Conservation (phyloP, 1,284 basidiomycete genomes). For the Bothia castanella region DNA sequence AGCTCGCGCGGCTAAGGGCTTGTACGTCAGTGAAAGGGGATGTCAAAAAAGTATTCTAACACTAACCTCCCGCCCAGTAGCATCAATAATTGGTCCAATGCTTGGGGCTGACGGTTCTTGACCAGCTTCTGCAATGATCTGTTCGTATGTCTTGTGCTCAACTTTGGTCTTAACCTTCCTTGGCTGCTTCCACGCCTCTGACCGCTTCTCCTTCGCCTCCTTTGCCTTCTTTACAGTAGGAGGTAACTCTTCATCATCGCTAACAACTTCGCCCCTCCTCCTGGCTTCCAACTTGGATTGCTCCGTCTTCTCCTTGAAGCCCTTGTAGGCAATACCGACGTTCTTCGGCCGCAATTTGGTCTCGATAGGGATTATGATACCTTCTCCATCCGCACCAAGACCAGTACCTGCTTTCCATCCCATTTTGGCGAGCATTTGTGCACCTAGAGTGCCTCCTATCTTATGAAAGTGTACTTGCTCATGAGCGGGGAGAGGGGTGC, state of each 20-base stretch:
- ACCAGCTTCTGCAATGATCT: constrained; percentile 84
- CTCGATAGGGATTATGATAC: constrained; percentile 87
- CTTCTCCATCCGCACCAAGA: constrained; percentile 74
- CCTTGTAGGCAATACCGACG: constrained; percentile 83
- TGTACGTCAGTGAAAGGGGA: constrained; percentile 11
- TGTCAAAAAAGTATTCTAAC: neutral
- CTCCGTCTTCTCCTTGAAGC: constrained; percentile 84
- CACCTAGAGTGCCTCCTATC: constrained; percentile 73
- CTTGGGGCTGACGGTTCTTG: constrained; percentile 52
- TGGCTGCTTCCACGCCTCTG: constrained; percentile 77
- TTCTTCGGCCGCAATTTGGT: constrained; percentile 77
- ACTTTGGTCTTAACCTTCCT: constrained; percentile 81
- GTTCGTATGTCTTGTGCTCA: constrained; percentile 93
- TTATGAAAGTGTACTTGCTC: constrained; percentile 81
- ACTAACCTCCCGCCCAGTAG: constrained; percentile 85
- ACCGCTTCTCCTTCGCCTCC: constrained; percentile 54
- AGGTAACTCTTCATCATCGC: constrained; percentile 65
- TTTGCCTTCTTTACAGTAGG: constrained; percentile 48
- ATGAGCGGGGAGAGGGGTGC: constrained; percentile 52
- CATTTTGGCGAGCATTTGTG: constrained; percentile 89
- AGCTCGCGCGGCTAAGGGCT: constrained; percentile 71
- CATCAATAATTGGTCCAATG: constrained; percentile 87
- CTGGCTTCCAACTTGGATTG: constrained; percentile 83
- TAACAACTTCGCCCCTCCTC: constrained; percentile 68
- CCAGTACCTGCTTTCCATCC: constrained; percentile 88